These are phyloP conservation scores for Heterobasidion annosum DNA, from an alignment of 1,284 basidiomycete species.

Conservation along the genomic window DNA sequence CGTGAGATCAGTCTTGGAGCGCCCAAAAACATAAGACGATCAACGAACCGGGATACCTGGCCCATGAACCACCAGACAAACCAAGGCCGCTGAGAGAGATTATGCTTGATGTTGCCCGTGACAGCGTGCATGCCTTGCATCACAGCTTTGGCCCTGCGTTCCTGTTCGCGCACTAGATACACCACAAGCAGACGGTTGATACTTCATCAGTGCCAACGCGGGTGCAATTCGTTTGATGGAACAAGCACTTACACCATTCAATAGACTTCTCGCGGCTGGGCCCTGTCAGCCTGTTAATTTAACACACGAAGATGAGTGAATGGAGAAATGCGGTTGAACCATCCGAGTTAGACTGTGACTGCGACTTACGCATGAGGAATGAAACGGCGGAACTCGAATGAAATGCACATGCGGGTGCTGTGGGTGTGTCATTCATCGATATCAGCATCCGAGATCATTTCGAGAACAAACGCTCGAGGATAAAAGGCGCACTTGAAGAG, in stretches of 20 bases:
- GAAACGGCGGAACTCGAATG: conserved; percentile 57
- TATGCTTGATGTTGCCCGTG: conserved; percentile 49
- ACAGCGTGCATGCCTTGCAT: conserved; percentile 52
- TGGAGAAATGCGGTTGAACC: not conserved
- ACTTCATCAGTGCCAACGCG: not conserved
- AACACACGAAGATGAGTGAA: conserved; percentile 3
- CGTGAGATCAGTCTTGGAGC: not conserved
- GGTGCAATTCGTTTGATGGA: not conserved
- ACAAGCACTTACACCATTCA: conserved; percentile 56
- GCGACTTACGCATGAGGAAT: conserved; percentile 52
- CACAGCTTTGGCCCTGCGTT: conserved; percentile 47
- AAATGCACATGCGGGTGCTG: conserved; percentile 64
- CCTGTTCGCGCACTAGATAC: conserved; percentile 51
- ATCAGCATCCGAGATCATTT: not conserved
- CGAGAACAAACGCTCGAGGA: not conserved
- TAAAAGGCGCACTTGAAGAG: conserved; percentile 59
- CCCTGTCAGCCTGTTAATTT: conserved; percentile 33
- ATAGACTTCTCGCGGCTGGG: conserved; percentile 58
- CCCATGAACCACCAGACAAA: conserved; percentile 75
- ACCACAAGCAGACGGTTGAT: not conserved
- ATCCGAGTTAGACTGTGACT: not conserved
- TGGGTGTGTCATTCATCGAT: conserved; percentile 3
- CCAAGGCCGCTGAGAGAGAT: conserved; percentile 51
- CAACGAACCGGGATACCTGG: conserved; percentile 50
- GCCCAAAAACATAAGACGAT: too few species aligned